Conservation (phyloP, 495 filamentous ascomycete species). For the Daldinia grandis region DNA sequence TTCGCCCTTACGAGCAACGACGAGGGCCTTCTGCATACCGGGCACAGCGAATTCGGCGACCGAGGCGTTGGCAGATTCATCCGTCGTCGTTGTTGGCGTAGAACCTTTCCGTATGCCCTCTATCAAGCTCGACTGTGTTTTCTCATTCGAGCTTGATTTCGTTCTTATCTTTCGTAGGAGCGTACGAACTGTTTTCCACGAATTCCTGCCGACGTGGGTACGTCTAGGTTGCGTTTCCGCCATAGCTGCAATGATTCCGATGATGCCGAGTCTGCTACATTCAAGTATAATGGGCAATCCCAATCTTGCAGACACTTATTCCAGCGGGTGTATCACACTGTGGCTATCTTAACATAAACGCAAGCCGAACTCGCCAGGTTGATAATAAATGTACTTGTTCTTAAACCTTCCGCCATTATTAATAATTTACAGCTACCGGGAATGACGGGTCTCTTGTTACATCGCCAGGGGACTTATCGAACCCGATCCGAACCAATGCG, state of each 20-base stretch:
- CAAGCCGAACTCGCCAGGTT: neutral
- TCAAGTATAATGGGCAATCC: neutral
- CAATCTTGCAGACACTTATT: neutral
- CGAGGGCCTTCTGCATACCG: constrained; percentile 40
- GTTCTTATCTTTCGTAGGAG: constrained; percentile 32
- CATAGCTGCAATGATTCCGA: constrained; percentile 6
- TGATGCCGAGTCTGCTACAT: neutral
- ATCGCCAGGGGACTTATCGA: neutral
- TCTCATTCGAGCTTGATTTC: constrained; percentile 23
- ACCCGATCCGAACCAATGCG: constrained; percentile 28
- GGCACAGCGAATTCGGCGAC: constrained; percentile 24
- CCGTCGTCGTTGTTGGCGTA: constrained; percentile 34
- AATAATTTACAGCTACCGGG: neutral
- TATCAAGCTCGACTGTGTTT: constrained; percentile 14
- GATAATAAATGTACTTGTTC: neutral
- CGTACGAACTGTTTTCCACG: constrained; percentile 39
- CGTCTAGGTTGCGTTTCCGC: constrained; percentile 24
- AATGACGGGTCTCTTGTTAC: neutral
- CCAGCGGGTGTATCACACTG: neutral
- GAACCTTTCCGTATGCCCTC: constrained; percentile 18
- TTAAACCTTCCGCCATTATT: constrained; percentile 1
- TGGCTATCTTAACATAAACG: neutral
- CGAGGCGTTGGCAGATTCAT: constrained; percentile 36
- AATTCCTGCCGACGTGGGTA: constrained; percentile 23
- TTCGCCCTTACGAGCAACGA: constrained; percentile 45